These are phyloP conservation scores for Xylaria curta DNA, from an alignment of 495 filamentous ascomycete species.

Conservation along the genomic window DNA sequence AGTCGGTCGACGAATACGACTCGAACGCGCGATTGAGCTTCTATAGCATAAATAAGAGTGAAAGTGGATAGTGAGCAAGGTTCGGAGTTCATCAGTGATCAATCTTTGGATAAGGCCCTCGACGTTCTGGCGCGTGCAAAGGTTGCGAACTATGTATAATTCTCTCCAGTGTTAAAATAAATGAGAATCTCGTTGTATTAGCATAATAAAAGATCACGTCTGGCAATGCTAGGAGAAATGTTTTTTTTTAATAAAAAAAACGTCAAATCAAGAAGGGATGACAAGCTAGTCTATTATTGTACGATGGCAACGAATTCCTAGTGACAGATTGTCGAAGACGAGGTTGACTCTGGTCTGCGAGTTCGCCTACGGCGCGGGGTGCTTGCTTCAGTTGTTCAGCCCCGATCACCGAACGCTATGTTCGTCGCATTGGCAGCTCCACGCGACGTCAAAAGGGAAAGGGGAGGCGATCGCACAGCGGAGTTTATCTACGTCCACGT, in stretches of 20 bases:
- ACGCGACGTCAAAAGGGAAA: not conserved
- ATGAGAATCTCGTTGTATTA: not conserved
- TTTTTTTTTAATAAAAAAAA: not conserved
- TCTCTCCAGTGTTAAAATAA: not conserved
- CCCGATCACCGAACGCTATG: conserved; percentile 17
- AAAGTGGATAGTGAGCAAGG: not conserved
- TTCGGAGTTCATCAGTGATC: not conserved
- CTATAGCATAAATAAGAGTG: not conserved
- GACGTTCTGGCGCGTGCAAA: not conserved
- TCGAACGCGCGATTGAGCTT: not conserved
- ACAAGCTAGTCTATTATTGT: not conserved
- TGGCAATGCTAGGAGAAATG: not conserved
- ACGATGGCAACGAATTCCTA: not conserved
- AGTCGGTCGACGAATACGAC: not conserved
- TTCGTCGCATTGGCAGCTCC: not conserved
- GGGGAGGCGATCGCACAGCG: not conserved
- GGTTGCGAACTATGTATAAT: not conserved
- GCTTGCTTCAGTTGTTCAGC: conserved; percentile 13
- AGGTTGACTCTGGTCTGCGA: not conserved
- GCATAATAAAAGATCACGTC: not conserved
- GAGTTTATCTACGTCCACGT: not conserved
- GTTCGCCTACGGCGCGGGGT: not conserved
- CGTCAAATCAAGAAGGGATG: not conserved
- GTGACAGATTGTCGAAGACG: not conserved
- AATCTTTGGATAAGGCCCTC: not conserved